Conservation (phyloP, 371 early-diverging fungal species). For the Lichtheimia hyalospora region DNA sequence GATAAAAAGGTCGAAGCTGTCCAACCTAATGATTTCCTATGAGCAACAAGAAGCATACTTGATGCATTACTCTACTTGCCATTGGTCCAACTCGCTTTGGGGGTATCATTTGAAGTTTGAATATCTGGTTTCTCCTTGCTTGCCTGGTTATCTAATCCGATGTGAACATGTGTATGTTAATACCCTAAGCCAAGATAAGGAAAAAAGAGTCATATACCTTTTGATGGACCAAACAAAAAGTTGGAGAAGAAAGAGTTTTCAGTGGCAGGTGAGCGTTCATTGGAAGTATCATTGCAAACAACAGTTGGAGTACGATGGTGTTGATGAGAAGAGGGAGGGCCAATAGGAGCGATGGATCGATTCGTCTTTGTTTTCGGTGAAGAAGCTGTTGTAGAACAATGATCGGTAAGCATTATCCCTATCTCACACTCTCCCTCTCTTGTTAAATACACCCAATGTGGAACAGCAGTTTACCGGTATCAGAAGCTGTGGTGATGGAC, state of each 20-base stretch:
- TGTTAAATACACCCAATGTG: no score
- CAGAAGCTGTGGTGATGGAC: background rate
- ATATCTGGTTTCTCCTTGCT: conserved; percentile 6
- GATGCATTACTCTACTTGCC: conserved; percentile 1
- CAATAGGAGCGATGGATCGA: conserved; percentile 5
- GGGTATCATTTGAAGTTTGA: conserved; percentile 13
- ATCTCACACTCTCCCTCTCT: no score
- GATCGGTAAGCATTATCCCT: no score
- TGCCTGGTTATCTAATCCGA: conserved; percentile 2
- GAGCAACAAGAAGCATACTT: background rate
- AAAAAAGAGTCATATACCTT: no score
- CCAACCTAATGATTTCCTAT: conserved; percentile 18
- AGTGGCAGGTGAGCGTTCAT: conserved; percentile 9
- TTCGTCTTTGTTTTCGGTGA: background rate
- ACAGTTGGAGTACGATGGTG: background rate
- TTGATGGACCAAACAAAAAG: conserved; percentile 13
- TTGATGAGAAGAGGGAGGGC: conserved; percentile 1
- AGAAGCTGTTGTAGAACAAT: background rate
- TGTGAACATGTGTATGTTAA: no score
- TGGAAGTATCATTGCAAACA: background rate
- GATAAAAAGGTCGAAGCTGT: conserved; percentile 21
- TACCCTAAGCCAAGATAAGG: no score
- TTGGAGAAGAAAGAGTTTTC: conserved; percentile 26
- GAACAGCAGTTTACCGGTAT: background rate
- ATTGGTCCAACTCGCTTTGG: conserved; percentile 15